phyloP scores from a whole-genome alignment of 352 stramenopile species.

The Globisporangium ultimum region DNA sequence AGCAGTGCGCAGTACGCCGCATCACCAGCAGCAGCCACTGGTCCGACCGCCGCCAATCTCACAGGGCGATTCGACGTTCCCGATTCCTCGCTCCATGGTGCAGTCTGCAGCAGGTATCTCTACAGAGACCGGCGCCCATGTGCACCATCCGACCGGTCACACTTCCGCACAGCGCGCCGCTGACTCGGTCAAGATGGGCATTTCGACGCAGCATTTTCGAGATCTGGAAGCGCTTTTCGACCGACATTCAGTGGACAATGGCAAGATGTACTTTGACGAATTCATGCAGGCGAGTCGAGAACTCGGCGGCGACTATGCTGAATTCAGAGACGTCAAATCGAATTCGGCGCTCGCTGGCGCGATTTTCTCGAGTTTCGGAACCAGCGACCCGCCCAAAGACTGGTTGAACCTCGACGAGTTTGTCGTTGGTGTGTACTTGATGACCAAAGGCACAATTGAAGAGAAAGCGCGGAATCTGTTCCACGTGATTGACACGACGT shows the following conservation, averaged over 20 bases:
- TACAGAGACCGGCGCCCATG: background rate
- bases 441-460: conserved; percentile 76
- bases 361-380: conserved; percentile 76
- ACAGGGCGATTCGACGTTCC: conserved; percentile 9
- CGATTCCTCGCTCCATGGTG: background rate
- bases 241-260: conserved; percentile 44
- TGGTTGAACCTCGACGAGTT: conserved; percentile 80
- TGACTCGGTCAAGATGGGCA: conserved; percentile 38
- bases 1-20: conserved; percentile 4
- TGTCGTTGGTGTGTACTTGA: conserved; percentile 75
- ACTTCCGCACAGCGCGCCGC: conserved; percentile 17
- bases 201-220: conserved; percentile 52
- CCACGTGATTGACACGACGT: conserved; percentile 58
- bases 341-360: conserved; percentile 62
- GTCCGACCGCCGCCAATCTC: background rate
- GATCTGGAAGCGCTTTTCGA: conserved; percentile 46
- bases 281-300: conserved; percentile 61
- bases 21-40: background rate
- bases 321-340: conserved; percentile 57
- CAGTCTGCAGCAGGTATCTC: background rate
- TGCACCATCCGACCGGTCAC: background rate
- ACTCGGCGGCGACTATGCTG: conserved; percentile 53
- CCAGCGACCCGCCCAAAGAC: conserved; percentile 42
- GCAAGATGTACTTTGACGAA: conserved; percentile 58
- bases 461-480: conserved; percentile 80